Evolutionary conservation across 257 asterid genomes (phyloP).

Genomic region (Prunella vulgaris): DNA sequence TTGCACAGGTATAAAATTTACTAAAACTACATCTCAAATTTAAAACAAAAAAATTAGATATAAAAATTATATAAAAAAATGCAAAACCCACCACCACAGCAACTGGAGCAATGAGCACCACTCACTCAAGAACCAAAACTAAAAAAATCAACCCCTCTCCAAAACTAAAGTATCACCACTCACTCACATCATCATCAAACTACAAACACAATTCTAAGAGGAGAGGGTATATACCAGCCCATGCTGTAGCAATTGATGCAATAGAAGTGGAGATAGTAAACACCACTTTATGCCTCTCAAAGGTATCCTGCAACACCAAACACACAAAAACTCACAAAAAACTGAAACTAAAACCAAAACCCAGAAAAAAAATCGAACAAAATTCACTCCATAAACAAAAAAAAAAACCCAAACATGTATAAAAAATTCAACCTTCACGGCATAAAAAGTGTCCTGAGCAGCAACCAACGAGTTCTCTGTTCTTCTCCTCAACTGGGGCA

Average conservation of each 20-base stretch:
- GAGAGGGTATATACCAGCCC: constrained; percentile 70
- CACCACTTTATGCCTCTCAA: constrained; percentile 88
- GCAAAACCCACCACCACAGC: too few relatives aligned
- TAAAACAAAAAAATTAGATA: too few relatives aligned
- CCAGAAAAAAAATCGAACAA: background rate
- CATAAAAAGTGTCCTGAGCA: constrained; percentile 55
- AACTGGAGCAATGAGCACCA: too few relatives aligned
- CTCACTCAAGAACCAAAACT: too few relatives aligned
- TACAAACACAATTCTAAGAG: background rate
- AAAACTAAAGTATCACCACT: too few relatives aligned
- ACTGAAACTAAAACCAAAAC: background rate
- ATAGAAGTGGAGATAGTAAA: constrained; percentile 76
- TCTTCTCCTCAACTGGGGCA: constrained; percentile 47
- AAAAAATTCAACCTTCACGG: constrained; percentile 51
- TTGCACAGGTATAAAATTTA: too few relatives aligned
- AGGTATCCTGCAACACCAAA: constrained; percentile 53
- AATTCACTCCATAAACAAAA: background rate
- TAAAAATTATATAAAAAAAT: too few relatives aligned
- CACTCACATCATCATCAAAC: background rate
- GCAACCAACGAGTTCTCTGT: constrained; percentile 60
- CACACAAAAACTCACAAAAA: too few relatives aligned
- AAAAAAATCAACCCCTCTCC: too few relatives aligned
- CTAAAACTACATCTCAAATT: too few relatives aligned
- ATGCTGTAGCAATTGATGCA: constrained; percentile 83
- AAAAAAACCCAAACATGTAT: background rate